Conservation (phyloP, 257 asterid genomes). For the Marsdenia floribunda region DNA sequence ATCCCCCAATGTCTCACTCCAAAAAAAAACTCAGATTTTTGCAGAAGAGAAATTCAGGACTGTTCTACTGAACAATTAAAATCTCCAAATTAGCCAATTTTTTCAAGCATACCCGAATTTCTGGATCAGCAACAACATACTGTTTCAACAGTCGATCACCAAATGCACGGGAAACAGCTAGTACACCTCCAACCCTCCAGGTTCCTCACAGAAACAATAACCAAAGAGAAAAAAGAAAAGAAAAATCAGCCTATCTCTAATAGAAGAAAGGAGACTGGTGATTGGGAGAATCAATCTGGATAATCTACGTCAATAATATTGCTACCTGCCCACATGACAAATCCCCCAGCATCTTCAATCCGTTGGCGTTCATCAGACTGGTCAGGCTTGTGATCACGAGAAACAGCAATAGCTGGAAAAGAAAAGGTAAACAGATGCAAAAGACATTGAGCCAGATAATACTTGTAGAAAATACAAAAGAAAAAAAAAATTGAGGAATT, state of each 20-base stretch:
- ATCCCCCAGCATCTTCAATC: conserved; percentile 99
- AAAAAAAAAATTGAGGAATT: not conserved
- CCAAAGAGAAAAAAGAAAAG: not conserved
- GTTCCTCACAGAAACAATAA: conserved; percentile 50
- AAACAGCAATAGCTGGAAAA: conserved; percentile 72
- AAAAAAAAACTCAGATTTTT: not conserved
- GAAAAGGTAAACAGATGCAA: not conserved
- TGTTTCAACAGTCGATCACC: conserved; percentile 89
- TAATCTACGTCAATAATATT: not conserved
- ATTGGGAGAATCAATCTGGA: not conserved
- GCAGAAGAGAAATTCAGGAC: not conserved
- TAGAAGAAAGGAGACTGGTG: not conserved
- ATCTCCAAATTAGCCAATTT: not conserved
- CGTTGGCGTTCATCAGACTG: conserved; percentile 90
- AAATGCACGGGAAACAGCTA: conserved; percentile 98
- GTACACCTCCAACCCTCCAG: conserved; percentile 99
- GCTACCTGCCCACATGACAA: conserved; percentile 99
- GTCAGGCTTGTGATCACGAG: conserved; percentile 98
- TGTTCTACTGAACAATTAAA: not conserved
- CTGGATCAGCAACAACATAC: conserved; percentile 95
- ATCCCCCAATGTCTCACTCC: not conserved
- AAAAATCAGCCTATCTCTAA: not conserved
- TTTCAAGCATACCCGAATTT: conserved; percentile 55
- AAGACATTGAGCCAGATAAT: not conserved
- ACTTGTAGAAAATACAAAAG: not conserved